Evolutionary conservation across 805 yeast species (phyloP).

Genomic region (Starmerella asiatica): DNA sequence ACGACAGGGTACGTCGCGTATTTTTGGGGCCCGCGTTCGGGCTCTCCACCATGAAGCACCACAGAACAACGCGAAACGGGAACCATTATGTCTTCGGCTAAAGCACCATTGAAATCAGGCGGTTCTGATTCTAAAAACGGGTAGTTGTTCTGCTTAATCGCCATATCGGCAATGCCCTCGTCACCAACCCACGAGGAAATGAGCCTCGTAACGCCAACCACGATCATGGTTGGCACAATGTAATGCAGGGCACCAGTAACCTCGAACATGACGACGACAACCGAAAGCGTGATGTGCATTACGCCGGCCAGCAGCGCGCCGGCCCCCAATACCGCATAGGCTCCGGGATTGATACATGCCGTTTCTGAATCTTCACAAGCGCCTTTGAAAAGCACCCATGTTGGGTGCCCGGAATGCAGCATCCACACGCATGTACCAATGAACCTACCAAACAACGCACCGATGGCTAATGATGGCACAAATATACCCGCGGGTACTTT

Average conservation of each 20-base stretch:
- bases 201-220: slow-evolving; percentile 72
- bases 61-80: slow-evolving; percentile 19
- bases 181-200: slow-evolving; percentile 66
- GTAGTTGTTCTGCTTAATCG: slow-evolving; percentile 75
- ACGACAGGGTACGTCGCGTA: slow-evolving; percentile 29
- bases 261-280: slow-evolving; percentile 91
- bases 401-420: slow-evolving; percentile 31
- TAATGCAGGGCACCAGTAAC: slow-evolving; percentile 88
- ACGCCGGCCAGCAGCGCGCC: slow-evolving; percentile 92
- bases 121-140: slow-evolving; percentile 67
- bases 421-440: slow-evolving; percentile 59
- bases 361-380: slow-evolving; percentile 5
- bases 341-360: slow-evolving; percentile 73
- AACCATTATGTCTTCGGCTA: slow-evolving; percentile 52
- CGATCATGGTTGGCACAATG: slow-evolving; percentile 91
- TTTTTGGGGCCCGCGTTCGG: neutral
- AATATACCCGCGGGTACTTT: slow-evolving; percentile 93
- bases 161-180: slow-evolving; percentile 91
- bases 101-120: slow-evolving; percentile 26
- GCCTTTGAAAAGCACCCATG: slow-evolving; percentile 25
- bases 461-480: slow-evolving; percentile 95
- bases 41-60: slow-evolving; percentile 6
- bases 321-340: slow-evolving; percentile 92
- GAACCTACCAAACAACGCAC: slow-evolving; percentile 86
- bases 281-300: slow-evolving; percentile 82